Base-by-base conservation (phyloP, 257 asterid genomes). In the Solanum commersonii region DNA sequence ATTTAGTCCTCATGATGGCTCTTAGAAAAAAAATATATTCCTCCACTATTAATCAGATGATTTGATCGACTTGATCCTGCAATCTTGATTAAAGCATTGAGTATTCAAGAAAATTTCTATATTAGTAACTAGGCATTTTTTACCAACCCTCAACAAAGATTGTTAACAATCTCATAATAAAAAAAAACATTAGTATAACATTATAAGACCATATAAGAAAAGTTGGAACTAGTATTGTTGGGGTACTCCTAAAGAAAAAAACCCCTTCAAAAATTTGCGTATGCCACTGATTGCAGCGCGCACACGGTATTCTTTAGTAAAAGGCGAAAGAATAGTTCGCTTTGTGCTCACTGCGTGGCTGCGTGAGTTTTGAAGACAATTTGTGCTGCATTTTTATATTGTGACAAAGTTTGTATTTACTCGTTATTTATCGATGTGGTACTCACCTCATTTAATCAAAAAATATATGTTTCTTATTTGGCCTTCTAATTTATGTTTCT, bases 331-430 rank as follows among this genome's bases (percentile, higher is more conserved):
- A 63, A 63, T 63, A 63, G 71, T 63, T 63, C 71, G 15, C 71
- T 63, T 1, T 63, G 71, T 63, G 33, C 33, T 63, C 33, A n/a
- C 71, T 63, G 33, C 33, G 3, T 63, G 71, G 71, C 71, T 63
- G 31, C 14, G 14, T 70, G 11, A 14, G 2, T 14, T 4, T 0
- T 18, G 0, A 0, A 0, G 1, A 2, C 0, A 18, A 14, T 3
- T 1, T 70, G 5, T 70, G 77, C 10, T 27, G 0, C 22, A 3
- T 0, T 70, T 70, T 70, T 70, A 70, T 15, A 14, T 70, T 70
- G 38, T 0, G 2, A 70, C 38, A 70, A 29, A 15, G 49, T 29
- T 14, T 29, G 23, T 6, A 70, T 6, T 14, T 29, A 13, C 33
- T 29, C 10, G 1, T 70, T 0, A 0, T 31, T 29, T 70, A 6